Percentiles rank a stretch among this genome's conserved stretches.
Conservation (phyloP, 768 basidiomycete species). For the Trichaptum fuscoviolaceum region DNA sequence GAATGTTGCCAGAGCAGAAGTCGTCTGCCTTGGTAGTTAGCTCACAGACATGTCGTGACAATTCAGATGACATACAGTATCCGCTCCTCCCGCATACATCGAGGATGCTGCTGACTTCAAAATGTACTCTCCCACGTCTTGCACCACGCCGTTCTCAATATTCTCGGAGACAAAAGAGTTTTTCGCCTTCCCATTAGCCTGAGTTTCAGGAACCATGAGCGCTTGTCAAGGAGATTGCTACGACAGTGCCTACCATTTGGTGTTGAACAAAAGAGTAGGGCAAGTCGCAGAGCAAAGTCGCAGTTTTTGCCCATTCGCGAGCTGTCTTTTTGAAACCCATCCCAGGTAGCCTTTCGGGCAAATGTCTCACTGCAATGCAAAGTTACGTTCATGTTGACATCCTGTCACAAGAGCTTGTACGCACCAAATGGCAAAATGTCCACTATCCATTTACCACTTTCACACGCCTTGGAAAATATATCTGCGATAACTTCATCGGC, state of each 20-base stretch:
- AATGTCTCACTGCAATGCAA: conserved; percentile 26
- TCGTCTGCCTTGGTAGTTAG: too few relatives aligned
- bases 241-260: conserved; percentile 32
- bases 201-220: too few relatives aligned
- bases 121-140: neutral
- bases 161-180: neutral
- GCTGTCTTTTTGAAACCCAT: conserved; percentile 29
- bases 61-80: too few relatives aligned
- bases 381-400: neutral
- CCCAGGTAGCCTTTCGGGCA: conserved; percentile 38
- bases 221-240: too few relatives aligned
- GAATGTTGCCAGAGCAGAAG: conserved; percentile 9
- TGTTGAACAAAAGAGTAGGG: conserved; percentile 29
- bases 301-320: conserved; percentile 13
- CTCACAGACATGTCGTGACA: too few relatives aligned
- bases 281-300: conserved; percentile 15
- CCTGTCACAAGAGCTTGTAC: conserved; percentile 3
- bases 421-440: conserved; percentile 25
- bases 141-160: neutral
- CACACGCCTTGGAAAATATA: conserved; percentile 19
- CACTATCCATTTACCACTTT: conserved; percentile 24
- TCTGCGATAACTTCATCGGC: conserved; percentile 26
- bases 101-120: neutral
- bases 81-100: too few relatives aligned
- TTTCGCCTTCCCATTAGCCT: conserved; percentile 5